Evolutionary conservation across 1,284 basidiomycete species (phyloP).

Genomic region (Trametes sp.): DNA sequence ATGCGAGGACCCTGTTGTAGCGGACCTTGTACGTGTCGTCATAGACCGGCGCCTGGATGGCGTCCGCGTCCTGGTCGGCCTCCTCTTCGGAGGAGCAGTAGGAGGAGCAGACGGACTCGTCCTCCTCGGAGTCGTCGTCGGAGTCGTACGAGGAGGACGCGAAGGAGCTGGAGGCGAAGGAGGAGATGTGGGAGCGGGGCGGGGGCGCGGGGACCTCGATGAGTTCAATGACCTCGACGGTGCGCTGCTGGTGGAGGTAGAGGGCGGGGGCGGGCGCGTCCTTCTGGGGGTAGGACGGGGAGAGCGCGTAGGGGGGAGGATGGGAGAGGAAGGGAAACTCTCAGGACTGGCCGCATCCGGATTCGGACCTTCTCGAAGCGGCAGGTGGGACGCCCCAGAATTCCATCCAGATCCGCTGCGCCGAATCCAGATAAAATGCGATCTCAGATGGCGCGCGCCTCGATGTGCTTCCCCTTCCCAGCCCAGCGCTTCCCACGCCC

Average conservation of each 20-base stretch:
- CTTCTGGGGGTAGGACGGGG: conserved; percentile 44
- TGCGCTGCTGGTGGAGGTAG: conserved; percentile 59
- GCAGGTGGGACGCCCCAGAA: conserved; percentile 13
- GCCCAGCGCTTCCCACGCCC: conserved; percentile 16
- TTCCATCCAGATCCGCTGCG: conserved; percentile 32
- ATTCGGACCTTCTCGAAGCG: conserved; percentile 28
- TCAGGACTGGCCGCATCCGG: conserved; percentile 28
- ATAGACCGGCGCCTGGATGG: conserved; percentile 42
- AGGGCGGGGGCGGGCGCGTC: conserved; percentile 46
- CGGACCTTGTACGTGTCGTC: conserved; percentile 57
- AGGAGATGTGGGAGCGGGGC: conserved; percentile 50
- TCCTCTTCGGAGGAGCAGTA: conserved; percentile 70
- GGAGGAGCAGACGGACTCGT: conserved; percentile 57
- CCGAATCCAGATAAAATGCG: conserved; percentile 35
- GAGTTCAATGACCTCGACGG: conserved; percentile 76
- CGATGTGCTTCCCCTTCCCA: conserved; percentile 14
- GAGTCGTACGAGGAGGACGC: conserved; percentile 48
- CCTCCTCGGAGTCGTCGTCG: conserved; percentile 47
- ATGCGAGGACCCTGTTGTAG: conserved; percentile 67
- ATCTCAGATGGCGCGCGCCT: conserved; percentile 35
- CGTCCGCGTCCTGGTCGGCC: conserved; percentile 27
- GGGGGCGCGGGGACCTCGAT: conserved; percentile 70
- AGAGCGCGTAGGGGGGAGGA: conserved; percentile 40
- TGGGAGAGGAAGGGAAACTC: conserved; percentile 32
- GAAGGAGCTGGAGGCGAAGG: conserved; percentile 44